A percentile compares a stretch with the other conserved stretches of the same genome.
These are phyloP conservation scores for Gardenia jasminoides DNA, from an alignment of 257 asterid species.

Conservation along the genomic window DNA sequence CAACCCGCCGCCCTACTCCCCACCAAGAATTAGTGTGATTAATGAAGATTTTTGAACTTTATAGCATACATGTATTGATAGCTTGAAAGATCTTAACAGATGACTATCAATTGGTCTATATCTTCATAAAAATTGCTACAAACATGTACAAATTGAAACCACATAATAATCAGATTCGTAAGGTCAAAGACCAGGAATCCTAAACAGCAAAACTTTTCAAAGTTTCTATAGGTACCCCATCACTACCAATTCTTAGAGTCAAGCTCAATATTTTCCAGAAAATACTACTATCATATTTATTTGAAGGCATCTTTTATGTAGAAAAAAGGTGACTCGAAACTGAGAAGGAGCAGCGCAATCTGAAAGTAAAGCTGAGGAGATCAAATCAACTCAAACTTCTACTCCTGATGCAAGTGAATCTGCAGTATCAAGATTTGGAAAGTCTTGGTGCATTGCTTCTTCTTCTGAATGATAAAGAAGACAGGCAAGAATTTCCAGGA, in stretches of 20 bases:
- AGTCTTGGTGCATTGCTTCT: neutral
- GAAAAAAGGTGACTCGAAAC: neutral
- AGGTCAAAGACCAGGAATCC: neutral
- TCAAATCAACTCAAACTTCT: neutral
- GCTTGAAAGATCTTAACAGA: neutral
- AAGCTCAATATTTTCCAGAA: neutral
- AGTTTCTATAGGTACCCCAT: neutral
- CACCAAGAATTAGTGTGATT: neutral
- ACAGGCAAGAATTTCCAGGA: neutral
- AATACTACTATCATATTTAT: slow-evolving; percentile 2
- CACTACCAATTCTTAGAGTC: neutral
- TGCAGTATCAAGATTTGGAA: neutral
- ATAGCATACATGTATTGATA: neutral
- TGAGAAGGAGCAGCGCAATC: neutral
- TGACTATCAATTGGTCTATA: neutral
- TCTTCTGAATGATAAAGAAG: neutral
- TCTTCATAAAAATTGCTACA: neutral
- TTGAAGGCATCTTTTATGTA: neutral
- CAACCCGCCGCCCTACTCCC: neutral
- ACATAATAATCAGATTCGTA: neutral
- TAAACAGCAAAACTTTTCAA: slow-evolving; percentile 4
- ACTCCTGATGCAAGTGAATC: neutral
- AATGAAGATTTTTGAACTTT: neutral
- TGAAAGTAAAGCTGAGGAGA: neutral
- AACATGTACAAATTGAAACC: neutral